Evolutionary conservation across 352 stramenopile genomes (phyloP).

Genomic region (Globisporangium megalacanthum): DNA sequence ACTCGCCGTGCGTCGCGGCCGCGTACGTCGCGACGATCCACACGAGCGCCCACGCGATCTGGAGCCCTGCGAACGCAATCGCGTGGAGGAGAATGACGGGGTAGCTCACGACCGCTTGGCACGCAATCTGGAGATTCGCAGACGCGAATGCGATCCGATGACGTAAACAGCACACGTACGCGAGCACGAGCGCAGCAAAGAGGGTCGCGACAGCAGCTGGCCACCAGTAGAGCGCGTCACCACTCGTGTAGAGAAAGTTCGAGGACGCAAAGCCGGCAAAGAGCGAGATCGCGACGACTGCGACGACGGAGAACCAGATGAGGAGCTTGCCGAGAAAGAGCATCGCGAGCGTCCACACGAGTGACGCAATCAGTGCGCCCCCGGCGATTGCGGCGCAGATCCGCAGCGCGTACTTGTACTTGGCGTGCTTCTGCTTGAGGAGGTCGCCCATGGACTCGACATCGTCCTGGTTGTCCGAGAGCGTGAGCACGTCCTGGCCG

Average conservation of each 20-base stretch:
- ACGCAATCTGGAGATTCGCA: slow-evolving; percentile 75
- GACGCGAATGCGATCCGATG: slow-evolving; percentile 67
- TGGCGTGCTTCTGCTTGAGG: slow-evolving; percentile 41
- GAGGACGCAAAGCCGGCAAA: slow-evolving; percentile 28
- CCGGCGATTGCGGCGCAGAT: slow-evolving; percentile 43
- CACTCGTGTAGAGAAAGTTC: slow-evolving; percentile 34
- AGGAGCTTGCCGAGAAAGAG: slow-evolving; percentile 51
- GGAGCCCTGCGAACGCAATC: slow-evolving; percentile 63
- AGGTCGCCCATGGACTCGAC: slow-evolving; percentile 9
- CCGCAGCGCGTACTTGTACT: slow-evolving; percentile 51
- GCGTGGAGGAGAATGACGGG: slow-evolving; percentile 60
- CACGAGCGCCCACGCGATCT: slow-evolving; percentile 67
- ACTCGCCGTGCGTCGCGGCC: slow-evolving; percentile 50
- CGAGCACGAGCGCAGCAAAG: slow-evolving; percentile 35
- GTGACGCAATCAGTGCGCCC: slow-evolving; percentile 27
- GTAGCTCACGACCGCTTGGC: slow-evolving; percentile 71
- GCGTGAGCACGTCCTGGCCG: slow-evolving; percentile 21
- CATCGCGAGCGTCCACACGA: slow-evolving; percentile 52
- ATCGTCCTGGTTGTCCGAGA: slow-evolving; percentile 8
- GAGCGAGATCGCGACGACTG: slow-evolving; percentile 35
- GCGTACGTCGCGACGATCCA: slow-evolving; percentile 71
- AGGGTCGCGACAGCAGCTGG: slow-evolving; percentile 31
- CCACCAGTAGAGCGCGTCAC: slow-evolving; percentile 44
- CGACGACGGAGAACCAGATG: slow-evolving; percentile 51
- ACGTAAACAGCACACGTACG: slow-evolving; percentile 57